phyloP scores from a whole-genome alignment of 805 yeast genomes.

The Tetrapisispora iriomotensis region DNA sequence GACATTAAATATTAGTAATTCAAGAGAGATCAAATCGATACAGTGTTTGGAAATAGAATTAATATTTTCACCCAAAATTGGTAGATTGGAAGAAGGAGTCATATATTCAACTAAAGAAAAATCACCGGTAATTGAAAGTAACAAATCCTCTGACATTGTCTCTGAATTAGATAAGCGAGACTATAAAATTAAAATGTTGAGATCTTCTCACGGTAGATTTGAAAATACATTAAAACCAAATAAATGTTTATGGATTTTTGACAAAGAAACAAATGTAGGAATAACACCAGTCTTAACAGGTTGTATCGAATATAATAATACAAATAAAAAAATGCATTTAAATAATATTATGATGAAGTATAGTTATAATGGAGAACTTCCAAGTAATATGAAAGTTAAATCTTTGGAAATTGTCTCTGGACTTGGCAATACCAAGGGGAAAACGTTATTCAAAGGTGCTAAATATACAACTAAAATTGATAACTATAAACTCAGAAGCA shows the following conservation, averaged over 20 bases:
- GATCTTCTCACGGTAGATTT: conserved; percentile 74
- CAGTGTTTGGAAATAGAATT: conserved; percentile 39
- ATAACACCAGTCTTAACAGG: conserved; percentile 62
- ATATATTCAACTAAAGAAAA: neutral
- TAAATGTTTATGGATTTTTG: conserved; percentile 49
- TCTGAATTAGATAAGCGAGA: conserved; percentile 11
- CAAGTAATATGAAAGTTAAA: conserved; percentile 67
- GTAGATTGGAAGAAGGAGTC: neutral
- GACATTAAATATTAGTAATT: conserved; percentile 26
- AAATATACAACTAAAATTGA: conserved; percentile 51
- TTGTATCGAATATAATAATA: conserved; percentile 29
- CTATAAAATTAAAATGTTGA: conserved; percentile 40
- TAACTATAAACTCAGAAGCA: neutral
- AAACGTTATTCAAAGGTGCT: conserved; percentile 85
- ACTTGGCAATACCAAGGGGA: conserved; percentile 29
- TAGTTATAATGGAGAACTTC: conserved; percentile 54
- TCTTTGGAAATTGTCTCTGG: conserved; percentile 54
- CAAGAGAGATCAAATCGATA: conserved; percentile 37
- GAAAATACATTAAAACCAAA: conserved; percentile 39
- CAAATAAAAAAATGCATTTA: conserved; percentile 5
- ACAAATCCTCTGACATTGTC: neutral
- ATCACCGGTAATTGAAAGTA: neutral
- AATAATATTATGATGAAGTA: conserved; percentile 36
- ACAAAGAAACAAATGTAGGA: conserved; percentile 49
- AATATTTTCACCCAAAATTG: neutral